phyloP scores from a whole-genome alignment of 2,329 filamentous ascomycete species.

The Beauveria pseudobassiana region DNA sequence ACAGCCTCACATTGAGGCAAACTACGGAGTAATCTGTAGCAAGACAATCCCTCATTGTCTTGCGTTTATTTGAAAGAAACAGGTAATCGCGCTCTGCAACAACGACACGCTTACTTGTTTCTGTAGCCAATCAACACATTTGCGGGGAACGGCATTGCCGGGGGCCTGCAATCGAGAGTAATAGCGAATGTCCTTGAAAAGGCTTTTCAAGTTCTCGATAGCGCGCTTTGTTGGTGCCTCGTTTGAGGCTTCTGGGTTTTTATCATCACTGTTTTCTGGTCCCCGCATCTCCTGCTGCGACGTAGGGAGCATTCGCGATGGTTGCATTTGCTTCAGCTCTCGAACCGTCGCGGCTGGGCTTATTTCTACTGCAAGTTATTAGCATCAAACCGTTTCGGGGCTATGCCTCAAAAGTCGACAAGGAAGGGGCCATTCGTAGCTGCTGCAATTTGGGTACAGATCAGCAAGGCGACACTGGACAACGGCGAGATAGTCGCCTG shows the following conservation, averaged over 20 bases:
- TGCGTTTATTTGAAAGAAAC: too few relatives aligned
- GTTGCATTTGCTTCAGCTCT: not conserved
- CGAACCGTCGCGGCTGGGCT: not conserved
- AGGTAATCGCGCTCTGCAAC: too few relatives aligned
- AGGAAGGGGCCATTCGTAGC: not conserved
- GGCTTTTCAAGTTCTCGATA: not conserved
- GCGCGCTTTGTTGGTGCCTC: not conserved
- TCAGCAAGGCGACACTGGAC: not conserved
- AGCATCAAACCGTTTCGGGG: not conserved
- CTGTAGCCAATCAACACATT: not conserved
- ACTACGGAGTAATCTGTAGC: not conserved
- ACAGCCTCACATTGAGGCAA: not conserved
- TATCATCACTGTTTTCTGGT: not conserved
- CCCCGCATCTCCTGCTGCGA: not conserved
- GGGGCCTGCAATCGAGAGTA: not conserved
- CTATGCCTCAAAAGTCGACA: not conserved
- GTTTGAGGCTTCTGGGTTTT: not conserved
- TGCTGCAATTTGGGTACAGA: not conserved
- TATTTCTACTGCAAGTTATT: not conserved
- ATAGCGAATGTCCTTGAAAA: too few relatives aligned
- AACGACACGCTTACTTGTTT: not conserved
- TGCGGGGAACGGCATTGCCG: not conserved
- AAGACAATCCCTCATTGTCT: too few relatives aligned
- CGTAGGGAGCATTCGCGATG: not conserved
- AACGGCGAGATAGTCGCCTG: not conserved